Evolutionary conservation across 2,329 filamentous ascomycete species (phyloP), one percentile per base, ranked within the genome.

Genomic region (Rhexocercosporidium sp.): DNA sequence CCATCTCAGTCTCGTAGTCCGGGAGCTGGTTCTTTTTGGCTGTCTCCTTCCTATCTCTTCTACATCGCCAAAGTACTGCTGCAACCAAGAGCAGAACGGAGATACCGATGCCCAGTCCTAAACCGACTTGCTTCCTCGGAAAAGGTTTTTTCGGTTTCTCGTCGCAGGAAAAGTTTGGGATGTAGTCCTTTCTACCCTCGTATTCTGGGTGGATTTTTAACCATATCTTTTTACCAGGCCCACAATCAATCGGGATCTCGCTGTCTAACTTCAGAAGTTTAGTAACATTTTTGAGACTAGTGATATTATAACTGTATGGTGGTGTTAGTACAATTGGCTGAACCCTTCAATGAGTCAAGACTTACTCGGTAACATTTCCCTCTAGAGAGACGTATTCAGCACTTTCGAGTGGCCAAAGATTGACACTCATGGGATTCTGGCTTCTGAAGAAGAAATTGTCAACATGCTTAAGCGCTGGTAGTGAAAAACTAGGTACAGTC

Each of bases 1-100:
- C 56, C 56, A 59, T 59, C 56, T 59, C 56, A 29, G 56, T 59
- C 39, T 41, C 56, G 22, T 59, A 59, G 37, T 59, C 56, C 4
- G 56, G 56, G 18, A 59, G 56, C 11, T 12, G 34, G 8, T 59
- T n/a, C 37, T 59, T 59, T 27, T 0, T 29, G 3, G 56, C 56
- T 14, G 14, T 16, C 27, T 44, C 22, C 56, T 41, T 59, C 20
- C 39, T 27, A 16, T 59, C 34, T n/a, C 56, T 59, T 22, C 16
- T 27, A 25, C 37, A 6, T 7, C 22, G 56, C 56, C 56, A 59
- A 44, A 44, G 11, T 18, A 29, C 12, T 27, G n/a, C 20, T 3
- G 22, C 56, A 25, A 59, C 9, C 8, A 59, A 8, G 4, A 59
- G 6, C 22, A 59, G 34, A 59, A 44, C 31, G 1, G 56, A 37